phyloP scores from a whole-genome alignment of 2,329 filamentous ascomycete genomes.

The Aureobasidium leucospermi region DNA sequence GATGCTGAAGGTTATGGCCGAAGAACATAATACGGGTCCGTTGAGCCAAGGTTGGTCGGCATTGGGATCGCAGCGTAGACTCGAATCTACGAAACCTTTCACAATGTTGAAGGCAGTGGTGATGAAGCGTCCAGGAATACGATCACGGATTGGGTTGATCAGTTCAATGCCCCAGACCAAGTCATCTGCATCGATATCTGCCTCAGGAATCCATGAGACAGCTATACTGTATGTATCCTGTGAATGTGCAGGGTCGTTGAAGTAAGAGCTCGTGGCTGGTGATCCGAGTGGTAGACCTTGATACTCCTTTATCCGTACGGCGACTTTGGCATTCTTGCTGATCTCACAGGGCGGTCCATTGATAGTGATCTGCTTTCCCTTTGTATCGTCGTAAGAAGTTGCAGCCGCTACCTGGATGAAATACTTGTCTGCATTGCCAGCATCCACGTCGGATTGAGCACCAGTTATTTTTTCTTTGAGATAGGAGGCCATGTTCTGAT shows the following conservation, averaged over 20 bases:
- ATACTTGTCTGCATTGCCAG: constrained; percentile 52
- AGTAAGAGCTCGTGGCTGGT: constrained; percentile 64
- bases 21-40: constrained; percentile 46
- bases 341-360: constrained; percentile 58
- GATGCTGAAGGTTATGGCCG: constrained; percentile 14
- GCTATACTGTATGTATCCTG: constrained; percentile 79
- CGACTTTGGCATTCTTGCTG: constrained; percentile 59
- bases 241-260: constrained; percentile 60
- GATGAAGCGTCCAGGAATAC: constrained; percentile 71
- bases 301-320: constrained; percentile 65
- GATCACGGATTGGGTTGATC: constrained; percentile 65
- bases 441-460: constrained; percentile 16
- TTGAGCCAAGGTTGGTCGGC: constrained; percentile 82
- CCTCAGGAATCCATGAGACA: constrained; percentile 67
- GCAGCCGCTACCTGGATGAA: constrained; percentile 76
- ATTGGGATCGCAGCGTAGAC: constrained; percentile 80
- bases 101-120: constrained; percentile 76
- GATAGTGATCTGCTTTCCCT: constrained; percentile 65
- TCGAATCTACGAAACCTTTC: constrained; percentile 84
- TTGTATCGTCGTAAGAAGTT: constrained; percentile 60
- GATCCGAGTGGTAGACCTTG: constrained; percentile 59
- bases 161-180: constrained; percentile 87
- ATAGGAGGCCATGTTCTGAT: constrained; percentile 19
- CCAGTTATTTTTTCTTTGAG: constrained; percentile 19
- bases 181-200: constrained; percentile 56